Conservation (phyloP, 495 filamentous ascomycete species). For the Thermothielavioides terrestris region DNA sequence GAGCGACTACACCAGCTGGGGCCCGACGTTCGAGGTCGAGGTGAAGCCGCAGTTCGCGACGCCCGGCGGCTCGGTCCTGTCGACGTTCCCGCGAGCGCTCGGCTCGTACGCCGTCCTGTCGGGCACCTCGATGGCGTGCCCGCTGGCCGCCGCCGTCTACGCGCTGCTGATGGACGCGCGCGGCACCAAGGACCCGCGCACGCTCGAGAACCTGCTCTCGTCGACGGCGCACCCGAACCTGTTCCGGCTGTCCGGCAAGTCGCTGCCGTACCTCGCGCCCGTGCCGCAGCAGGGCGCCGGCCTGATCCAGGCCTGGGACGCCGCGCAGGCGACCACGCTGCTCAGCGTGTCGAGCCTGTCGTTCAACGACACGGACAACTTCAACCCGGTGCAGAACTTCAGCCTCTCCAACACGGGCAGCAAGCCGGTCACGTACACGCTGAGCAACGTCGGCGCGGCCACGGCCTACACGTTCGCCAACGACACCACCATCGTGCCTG, state of each 20-base stretch:
- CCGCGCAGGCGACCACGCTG: slow-evolving; percentile 45
- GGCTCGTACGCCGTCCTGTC: slow-evolving; percentile 48
- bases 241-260: slow-evolving; percentile 39
- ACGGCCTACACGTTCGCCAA: slow-evolving; percentile 37
- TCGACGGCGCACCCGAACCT: slow-evolving; percentile 36
- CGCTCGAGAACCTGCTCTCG: slow-evolving; percentile 38
- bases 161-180: slow-evolving; percentile 45
- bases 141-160: slow-evolving; percentile 45
- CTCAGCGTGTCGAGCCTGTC: slow-evolving; percentile 46
- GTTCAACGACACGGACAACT: slow-evolving; percentile 51
- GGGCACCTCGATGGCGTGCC: slow-evolving; percentile 55
- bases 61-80: slow-evolving; percentile 48
- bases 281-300: slow-evolving; percentile 51
- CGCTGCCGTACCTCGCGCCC: slow-evolving; percentile 38
- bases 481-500: slow-evolving; percentile 21
- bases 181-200: slow-evolving; percentile 39
- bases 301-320: slow-evolving; percentile 48
- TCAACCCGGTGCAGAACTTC: slow-evolving; percentile 40
- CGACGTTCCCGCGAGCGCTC: slow-evolving; percentile 44
- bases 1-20: slow-evolving; percentile 48
- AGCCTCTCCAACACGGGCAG: slow-evolving; percentile 45
- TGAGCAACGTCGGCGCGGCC: slow-evolving; percentile 36
- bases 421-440: slow-evolving; percentile 37
- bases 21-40: slow-evolving; percentile 47
- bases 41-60: slow-evolving; percentile 46